Conservation (phyloP, 1,284 basidiomycete species). For the Salmacisia buchloeana region DNA sequence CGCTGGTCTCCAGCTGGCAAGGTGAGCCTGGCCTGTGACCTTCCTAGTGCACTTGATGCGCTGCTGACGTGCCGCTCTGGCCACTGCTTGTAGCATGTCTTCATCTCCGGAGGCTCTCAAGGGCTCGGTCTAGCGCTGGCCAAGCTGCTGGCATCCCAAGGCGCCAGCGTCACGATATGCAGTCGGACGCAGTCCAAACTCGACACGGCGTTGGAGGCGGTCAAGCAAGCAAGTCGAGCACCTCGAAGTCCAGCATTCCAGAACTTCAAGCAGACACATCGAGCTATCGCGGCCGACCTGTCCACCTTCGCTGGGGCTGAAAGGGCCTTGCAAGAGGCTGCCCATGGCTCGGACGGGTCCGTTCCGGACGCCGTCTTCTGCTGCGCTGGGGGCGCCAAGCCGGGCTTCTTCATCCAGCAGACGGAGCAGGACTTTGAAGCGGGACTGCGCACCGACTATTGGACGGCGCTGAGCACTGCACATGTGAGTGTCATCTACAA, state of each 20-base stretch:
- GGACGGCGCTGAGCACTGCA: constrained; percentile 66
- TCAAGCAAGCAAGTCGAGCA: constrained; percentile 56
- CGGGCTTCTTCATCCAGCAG: constrained; percentile 69
- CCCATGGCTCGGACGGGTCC: constrained; percentile 56
- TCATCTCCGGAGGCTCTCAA: constrained; percentile 72
- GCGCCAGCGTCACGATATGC: constrained; percentile 75
- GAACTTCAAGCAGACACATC: constrained; percentile 11
- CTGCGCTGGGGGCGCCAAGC: constrained; percentile 67
- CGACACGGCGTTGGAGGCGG: constrained; percentile 58
- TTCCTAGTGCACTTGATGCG: too few relatives aligned
- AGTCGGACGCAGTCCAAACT: constrained; percentile 65
- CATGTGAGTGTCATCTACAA: constrained; percentile 56
- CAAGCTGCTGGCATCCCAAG: constrained; percentile 62
- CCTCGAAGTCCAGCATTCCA: not conserved
- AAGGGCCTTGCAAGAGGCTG: constrained; percentile 24
- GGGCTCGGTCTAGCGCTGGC: constrained; percentile 73
- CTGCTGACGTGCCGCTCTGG: too few relatives aligned
- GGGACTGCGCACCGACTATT: constrained; percentile 55
- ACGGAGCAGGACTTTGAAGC: constrained; percentile 60
- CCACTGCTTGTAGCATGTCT: too few relatives aligned
- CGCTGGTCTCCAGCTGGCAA: not conserved
- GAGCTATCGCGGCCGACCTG: constrained; percentile 37
- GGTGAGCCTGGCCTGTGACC: too few relatives aligned
- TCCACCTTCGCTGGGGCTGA: constrained; percentile 39
- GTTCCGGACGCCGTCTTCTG: constrained; percentile 67